phyloP scores from a whole-genome alignment of 345 rosid species.

The Eutrema japonicum region DNA sequence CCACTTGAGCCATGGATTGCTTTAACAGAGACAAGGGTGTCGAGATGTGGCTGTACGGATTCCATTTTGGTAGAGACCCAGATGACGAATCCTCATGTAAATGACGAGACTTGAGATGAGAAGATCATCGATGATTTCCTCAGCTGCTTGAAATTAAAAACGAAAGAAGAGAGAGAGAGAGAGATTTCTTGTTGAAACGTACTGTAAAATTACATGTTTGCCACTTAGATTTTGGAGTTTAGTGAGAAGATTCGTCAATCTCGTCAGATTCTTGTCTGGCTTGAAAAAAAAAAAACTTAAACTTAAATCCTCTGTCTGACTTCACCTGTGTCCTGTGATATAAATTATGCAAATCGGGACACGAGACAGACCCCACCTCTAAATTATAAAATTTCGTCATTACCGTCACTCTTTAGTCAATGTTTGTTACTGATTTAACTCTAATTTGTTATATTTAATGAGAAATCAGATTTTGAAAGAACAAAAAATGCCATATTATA shows the following conservation, averaged over 20 bases:
- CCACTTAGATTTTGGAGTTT: constrained; percentile 29
- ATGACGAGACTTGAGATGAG: constrained; percentile 20
- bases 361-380: not conserved
- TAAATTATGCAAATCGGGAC: not conserved
- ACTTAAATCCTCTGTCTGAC: too few species aligned
- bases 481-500: too few species aligned
- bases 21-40: constrained; percentile 34
- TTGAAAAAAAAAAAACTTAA: too few species aligned
- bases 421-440: too few species aligned
- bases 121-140: constrained; percentile 49
- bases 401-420: too few species aligned
- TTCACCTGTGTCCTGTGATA: not conserved
- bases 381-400: too few species aligned
- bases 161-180: constrained; percentile 4
- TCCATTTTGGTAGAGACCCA: constrained; percentile 55
- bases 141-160: constrained; percentile 7
- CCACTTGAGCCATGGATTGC: constrained; percentile 15
- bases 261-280: constrained; percentile 17
- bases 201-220: constrained; percentile 9
- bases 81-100: constrained; percentile 61
- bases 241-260: constrained; percentile 4
- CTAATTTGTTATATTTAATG: too few species aligned
- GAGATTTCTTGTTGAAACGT: constrained; percentile 19
- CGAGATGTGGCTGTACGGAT: constrained; percentile 45
- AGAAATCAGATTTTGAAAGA: too few species aligned